Conservation (phyloP, 2,329 filamentous ascomycete species). For the Geosmithia putterillii region DNA sequence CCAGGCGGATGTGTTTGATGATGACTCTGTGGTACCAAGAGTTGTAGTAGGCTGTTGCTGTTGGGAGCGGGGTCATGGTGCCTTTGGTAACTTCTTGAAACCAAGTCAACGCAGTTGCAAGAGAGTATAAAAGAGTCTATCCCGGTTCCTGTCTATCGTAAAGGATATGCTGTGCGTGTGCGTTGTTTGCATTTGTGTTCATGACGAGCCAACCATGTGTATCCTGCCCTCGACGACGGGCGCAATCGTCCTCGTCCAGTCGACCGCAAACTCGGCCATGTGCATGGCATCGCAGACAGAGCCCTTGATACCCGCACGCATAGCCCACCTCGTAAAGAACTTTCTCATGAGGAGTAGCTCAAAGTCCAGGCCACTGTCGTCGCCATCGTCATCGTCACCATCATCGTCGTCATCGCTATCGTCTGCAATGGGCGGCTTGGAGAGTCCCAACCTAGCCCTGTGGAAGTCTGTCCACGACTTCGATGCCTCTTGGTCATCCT, state of each 20-base stretch:
- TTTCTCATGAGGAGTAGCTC: conserved; percentile 55
- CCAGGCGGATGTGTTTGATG: no score
- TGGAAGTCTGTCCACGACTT: conserved; percentile 24
- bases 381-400: conserved; percentile 19
- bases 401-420: conserved; percentile 19
- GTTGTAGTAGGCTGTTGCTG: no score
- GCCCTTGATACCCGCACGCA: conserved; percentile 49
- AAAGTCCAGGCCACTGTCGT: conserved; percentile 32
- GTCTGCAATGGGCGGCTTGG: conserved; percentile 18
- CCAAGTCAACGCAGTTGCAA: no score
- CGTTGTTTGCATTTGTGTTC: no score
- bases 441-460: conserved; percentile 18
- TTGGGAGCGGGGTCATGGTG: no score
- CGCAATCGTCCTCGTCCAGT: conserved; percentile 73
- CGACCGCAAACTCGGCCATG: conserved; percentile 46
- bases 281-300: conserved; percentile 40
- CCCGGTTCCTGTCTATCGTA: neutral
- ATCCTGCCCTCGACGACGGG: conserved; percentile 72
- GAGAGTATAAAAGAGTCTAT: no score
- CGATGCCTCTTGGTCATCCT: conserved; percentile 6
- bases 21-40: no score
- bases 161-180: no score
- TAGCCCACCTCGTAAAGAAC: conserved; percentile 63
- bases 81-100: no score
- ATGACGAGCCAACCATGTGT: conserved; percentile 20